phyloP scores from a whole-genome alignment of 2,329 filamentous ascomycete species.

The Apiospora marii region DNA sequence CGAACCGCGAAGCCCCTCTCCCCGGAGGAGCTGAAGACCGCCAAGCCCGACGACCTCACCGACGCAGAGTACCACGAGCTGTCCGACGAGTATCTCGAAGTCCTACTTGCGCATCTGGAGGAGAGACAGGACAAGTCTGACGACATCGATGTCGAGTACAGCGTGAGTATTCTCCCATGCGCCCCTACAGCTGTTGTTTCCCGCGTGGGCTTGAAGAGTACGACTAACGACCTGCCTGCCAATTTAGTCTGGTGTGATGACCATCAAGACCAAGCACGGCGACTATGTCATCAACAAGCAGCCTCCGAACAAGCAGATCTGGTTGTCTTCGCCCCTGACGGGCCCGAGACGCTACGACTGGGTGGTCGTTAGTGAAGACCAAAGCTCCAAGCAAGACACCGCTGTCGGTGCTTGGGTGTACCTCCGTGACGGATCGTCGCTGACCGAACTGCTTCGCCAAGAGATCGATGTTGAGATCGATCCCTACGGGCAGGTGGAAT shows the following conservation, averaged over 20 bases:
- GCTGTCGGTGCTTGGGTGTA: constrained; percentile 85
- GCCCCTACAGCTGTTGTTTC: constrained; percentile 22
- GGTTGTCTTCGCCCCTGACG: constrained; percentile 89
- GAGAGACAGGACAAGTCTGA: constrained; percentile 74
- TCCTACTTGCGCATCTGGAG: constrained; percentile 69
- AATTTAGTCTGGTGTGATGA: constrained; percentile 82
- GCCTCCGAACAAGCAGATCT: constrained; percentile 96
- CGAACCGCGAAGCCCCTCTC: constrained; percentile 50
- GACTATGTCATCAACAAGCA: constrained; percentile 98
- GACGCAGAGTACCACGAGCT: constrained; percentile 78
- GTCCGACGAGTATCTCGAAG: constrained; percentile 77
- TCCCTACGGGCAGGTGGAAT: background rate
- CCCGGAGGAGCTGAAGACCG: constrained; percentile 39
- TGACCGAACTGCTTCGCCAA: constrained; percentile 75
- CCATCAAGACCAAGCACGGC: constrained; percentile 72
- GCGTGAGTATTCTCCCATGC: constrained; percentile 63
- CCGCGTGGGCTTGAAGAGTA: background rate
- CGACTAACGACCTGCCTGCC: background rate
- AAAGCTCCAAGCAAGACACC: constrained; percentile 81
- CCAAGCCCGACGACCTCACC: constrained; percentile 67
- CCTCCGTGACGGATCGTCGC: constrained; percentile 78
- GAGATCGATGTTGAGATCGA: constrained; percentile 73
- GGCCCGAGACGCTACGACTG: constrained; percentile 96
- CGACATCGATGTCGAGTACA: constrained; percentile 88
- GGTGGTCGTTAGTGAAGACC: constrained; percentile 75